Base-by-base conservation (phyloP, 352 stramenopile species). In the Phytopythium boreale region DNA sequence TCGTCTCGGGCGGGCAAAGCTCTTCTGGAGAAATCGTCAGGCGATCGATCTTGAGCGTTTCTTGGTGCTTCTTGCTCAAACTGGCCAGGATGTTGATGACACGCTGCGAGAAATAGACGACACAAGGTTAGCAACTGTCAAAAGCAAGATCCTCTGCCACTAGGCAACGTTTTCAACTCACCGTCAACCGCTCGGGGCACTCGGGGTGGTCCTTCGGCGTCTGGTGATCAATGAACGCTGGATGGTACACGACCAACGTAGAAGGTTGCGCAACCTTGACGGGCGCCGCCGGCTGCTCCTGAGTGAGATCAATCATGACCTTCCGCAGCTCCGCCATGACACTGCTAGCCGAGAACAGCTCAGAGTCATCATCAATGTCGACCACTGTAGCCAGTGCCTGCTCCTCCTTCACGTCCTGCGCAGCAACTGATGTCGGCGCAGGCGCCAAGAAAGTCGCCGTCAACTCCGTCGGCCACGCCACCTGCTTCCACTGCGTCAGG, bases 121-220 rank as follows among this genome's bases (percentile, higher is more conserved):
- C 52, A 31, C 4, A 63, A 44, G 19, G 56, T 61, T 37, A 61
- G 56, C 9, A 61, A 22, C 43, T 24, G 31, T 43, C 39, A n/a
- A 59, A 59, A 10, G 20, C 36, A 41, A 26, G 56, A 47, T 26
- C 11, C 51, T 9, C 29, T 12, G 55, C 26, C 15, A 27, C 37
- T 8, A 62, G 9, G 11, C 5, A 69, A 8, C 50, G 55, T n/a
- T 31, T 50, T 7, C 51, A 26, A 86, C 82, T 66, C 68, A 92
- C 85, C 60, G 88, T 87, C 50, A 95, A 75, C n/a, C 86, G 81
- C 53, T 92, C 82, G 1, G 86, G 86, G 46, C 84, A 95, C 62
- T 95, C 86, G 0, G 86, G 84, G 68, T 95, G 86, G 52, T 92
- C 80, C 64, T 89, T 87, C 9, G 87, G 87, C 7, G 87, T 95